phyloP scores from a whole-genome alignment of 148 eudicot species.

The Pharnaceum exiguum region DNA sequence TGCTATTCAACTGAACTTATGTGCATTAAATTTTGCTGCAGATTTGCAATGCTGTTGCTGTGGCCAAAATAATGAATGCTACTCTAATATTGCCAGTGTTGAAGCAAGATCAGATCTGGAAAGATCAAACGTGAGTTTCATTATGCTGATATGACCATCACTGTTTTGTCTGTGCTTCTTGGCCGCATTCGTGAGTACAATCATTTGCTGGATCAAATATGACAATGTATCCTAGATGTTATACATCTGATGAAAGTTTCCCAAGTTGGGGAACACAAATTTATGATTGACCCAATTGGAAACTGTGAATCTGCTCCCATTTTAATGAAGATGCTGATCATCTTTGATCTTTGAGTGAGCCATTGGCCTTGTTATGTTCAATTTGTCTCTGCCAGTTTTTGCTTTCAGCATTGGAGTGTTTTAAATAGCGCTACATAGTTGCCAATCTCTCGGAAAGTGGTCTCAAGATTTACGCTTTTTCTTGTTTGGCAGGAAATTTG shows the following conservation, averaged over 20 bases:
- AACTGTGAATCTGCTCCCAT: background rate
- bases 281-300: background rate
- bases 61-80: constrained; percentile 91
- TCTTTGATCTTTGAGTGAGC: background rate
- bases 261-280: background rate
- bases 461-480: background rate
- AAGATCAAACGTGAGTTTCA: constrained; percentile 93
- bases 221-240: background rate
- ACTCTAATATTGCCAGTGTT: constrained; percentile 95
- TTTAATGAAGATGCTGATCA: background rate
- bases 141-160: background rate
- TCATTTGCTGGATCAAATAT: background rate
- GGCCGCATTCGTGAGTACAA: background rate
- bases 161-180: background rate
- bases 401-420: background rate
- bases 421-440: background rate
- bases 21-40: constrained; percentile 28
- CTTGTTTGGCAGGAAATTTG: constrained; percentile 65
- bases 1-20: constrained; percentile 1
- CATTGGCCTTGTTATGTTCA: background rate
- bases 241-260: background rate
- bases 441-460: background rate
- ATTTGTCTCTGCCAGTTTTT: background rate
- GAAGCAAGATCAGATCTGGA: constrained; percentile 99
- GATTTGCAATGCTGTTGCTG: constrained; percentile 99